phyloP scores from a whole-genome alignment of 805 yeast genomes.

The Pichia kluyveri region DNA sequence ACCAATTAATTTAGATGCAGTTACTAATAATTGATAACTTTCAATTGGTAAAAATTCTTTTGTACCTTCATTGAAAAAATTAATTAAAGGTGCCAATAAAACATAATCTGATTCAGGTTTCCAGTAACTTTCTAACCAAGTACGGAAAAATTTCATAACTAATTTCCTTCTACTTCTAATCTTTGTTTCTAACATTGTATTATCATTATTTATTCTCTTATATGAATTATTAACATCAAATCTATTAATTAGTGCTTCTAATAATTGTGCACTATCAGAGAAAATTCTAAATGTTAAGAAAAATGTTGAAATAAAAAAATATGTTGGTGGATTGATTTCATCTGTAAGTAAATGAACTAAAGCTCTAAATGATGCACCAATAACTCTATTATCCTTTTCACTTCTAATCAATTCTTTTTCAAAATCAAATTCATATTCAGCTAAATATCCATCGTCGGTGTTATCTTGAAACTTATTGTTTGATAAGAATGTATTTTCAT shows the following conservation, averaged over 20 bases:
- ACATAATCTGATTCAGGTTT: conserved; percentile 49
- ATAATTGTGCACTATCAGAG: conserved; percentile 54
- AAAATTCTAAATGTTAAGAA: conserved; percentile 70
- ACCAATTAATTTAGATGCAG: conserved; percentile 52
- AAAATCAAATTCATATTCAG: conserved; percentile 11
- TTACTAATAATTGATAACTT: conserved; percentile 49
- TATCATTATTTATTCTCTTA: conserved; percentile 20
- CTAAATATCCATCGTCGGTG: not conserved
- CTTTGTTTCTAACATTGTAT: conserved; percentile 33
- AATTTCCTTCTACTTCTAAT: conserved; percentile 55
- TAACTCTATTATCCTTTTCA: conserved; percentile 40
- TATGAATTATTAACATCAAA: conserved; percentile 43
- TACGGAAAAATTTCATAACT: conserved; percentile 59
- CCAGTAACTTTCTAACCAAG: conserved; percentile 93
- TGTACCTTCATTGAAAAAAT: conserved; percentile 74
- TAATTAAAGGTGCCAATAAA: conserved; percentile 59
- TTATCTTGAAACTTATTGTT: no score
- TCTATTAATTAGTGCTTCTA: conserved; percentile 58
- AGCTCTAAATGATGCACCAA: conserved; percentile 68
- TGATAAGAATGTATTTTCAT: no score
- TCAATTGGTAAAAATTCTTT: conserved; percentile 55
- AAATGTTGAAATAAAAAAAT: conserved; percentile 63
- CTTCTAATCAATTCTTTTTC: conserved; percentile 38
- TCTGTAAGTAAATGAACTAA: conserved; percentile 58
- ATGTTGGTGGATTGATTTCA: conserved; percentile 54